A percentile compares a stretch with the other conserved stretches of the same genome.
These are phyloP conservation scores for Vishniacozyma victoriae DNA, from an alignment of 768 basidiomycete genomes.

Conservation along the genomic window DNA sequence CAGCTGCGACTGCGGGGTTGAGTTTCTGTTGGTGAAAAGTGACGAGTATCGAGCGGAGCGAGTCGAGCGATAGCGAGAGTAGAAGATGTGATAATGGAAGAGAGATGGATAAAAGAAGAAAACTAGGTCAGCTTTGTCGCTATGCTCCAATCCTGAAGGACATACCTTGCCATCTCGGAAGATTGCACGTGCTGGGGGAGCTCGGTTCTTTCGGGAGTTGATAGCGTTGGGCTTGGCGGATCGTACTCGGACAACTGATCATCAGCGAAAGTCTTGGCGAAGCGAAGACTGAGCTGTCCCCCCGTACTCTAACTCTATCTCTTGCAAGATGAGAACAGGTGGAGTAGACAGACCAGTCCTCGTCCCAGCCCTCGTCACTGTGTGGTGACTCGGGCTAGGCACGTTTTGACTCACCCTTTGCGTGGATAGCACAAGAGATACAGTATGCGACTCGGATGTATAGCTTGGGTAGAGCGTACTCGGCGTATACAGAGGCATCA, in stretches of 20 bases:
- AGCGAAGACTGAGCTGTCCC: too few species aligned
- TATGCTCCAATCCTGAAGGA: constrained; percentile 2
- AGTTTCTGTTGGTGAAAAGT: constrained; percentile 65
- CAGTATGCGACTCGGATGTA: constrained; percentile 99
- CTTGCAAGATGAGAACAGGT: too few species aligned
- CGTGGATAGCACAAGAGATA: constrained; percentile 98
- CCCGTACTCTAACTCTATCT: too few species aligned
- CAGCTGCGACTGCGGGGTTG: constrained; percentile 89
- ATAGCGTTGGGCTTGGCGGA: constrained; percentile 81
- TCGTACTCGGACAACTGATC: constrained; percentile 89
- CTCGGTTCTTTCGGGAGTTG: constrained; percentile 65
- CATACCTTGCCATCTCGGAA: constrained; percentile 62
- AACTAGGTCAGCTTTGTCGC: neutral
- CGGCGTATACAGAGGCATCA: constrained; percentile 90
- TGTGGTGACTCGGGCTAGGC: too few species aligned
- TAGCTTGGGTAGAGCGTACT: constrained; percentile 92
- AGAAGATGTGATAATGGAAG: too few species aligned
- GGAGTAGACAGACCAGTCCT: too few species aligned
- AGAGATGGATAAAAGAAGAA: constrained; percentile 10
- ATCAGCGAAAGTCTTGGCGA: neutral
- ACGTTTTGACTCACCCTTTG: constrained; percentile 67
- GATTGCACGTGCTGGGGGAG: constrained; percentile 87
- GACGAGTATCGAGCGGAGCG: too few species aligned
- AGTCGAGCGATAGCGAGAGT: too few species aligned
- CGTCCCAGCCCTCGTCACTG: too few species aligned